Base-by-base conservation (phyloP, 2,329 filamentous ascomycete species). In the Exophiala oligosperma region DNA sequence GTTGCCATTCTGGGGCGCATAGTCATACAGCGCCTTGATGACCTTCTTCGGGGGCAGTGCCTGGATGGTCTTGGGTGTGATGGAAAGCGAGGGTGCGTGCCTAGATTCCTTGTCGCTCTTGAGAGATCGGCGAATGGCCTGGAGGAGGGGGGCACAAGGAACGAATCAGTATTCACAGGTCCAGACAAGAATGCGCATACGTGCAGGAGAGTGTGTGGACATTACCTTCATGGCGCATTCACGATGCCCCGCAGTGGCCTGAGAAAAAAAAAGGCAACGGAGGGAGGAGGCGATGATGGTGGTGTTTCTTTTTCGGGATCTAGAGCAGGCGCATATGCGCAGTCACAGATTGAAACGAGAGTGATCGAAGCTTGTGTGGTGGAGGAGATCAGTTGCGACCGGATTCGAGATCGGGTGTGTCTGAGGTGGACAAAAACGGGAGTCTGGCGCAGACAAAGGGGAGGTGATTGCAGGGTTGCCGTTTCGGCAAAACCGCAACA, bases 41-140 rank as follows among this genome's bases (percentile, higher is more conserved):
- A 99, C 92, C 92, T 96, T 96, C 77, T 96, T 96, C 1, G 92
- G 92, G 53, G 92, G 91, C 26, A 94, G 84, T 70, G 96, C 96
- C 52, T 92, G 91, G 65, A 93, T 84, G 56, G 92, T 89, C 74
- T 96, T 96, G 64, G 89, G 88, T 14, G 88, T 86, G 66, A 96
- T 89, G 57, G 89, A 88, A 66, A 90, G 82, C 71, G 90, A 88
- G 65, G 85, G 82, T 35, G 54, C 50, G 40, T 60, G 52, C 72
- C 87, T 85, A 62, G 77, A 73, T 64, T 85, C 84, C 81, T 92
- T 95, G 67, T 95, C 91, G 74, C 90, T 88, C 79, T 96, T 96
- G 77, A 96, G 89, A 62, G 91, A 96, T 77, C 91, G 84, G 73
- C 92, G 85, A 76, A 96, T 84, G 73, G 87, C 88, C 88, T 91